Evolutionary conservation across 2,329 filamentous ascomycete genomes (phyloP).

Genomic region (Ramichloridium luteum): DNA sequence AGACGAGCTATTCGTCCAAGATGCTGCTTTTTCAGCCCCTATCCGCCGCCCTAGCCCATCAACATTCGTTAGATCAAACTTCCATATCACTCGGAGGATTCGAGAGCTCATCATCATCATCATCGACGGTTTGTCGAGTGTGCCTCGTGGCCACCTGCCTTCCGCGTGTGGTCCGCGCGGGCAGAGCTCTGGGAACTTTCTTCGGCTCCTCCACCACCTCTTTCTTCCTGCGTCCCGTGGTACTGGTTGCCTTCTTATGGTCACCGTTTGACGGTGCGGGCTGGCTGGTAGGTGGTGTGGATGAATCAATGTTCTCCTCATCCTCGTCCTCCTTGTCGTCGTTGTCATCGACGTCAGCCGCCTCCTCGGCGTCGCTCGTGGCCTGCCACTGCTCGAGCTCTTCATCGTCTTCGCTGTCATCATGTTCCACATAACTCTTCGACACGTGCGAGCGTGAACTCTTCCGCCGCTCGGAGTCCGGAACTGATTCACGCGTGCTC

Average conservation of each 20-base stretch:
- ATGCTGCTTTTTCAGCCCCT: no score
- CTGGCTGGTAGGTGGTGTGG: conserved; percentile 21
- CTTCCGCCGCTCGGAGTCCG: conserved; percentile 31
- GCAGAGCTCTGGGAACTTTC: conserved; percentile 4
- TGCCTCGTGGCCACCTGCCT: conserved; percentile 8
- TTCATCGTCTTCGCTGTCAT: conserved; percentile 31
- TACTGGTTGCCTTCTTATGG: conserved; percentile 3
- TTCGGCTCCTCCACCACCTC: conserved; percentile 8
- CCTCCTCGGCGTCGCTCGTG: conserved; percentile 10
- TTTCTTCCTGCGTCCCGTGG: conserved; percentile 3
- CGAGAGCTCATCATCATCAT: conserved; percentile 18
- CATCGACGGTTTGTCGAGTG: conserved; percentile 11
- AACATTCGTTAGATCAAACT: conserved; percentile 10
- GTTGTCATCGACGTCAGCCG: conserved; percentile 4
- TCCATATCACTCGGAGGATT: conserved; percentile 17
- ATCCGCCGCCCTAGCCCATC: no score
- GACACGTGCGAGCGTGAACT: conserved; percentile 29
- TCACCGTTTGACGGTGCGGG: conserved; percentile 1
- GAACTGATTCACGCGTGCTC: conserved; percentile 27
- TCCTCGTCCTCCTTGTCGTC: conserved; percentile 16
- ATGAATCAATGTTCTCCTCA: conserved; percentile 12
- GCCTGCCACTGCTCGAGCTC: conserved; percentile 22
- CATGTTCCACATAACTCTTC: conserved; percentile 36
- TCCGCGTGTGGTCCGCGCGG: conserved; percentile 2
- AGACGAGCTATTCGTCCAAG: no score